Evolutionary conservation across 2,329 filamentous ascomycete species (phyloP), one percentile per base, ranked within the genome.

Genomic region (Fusarium compactum): DNA sequence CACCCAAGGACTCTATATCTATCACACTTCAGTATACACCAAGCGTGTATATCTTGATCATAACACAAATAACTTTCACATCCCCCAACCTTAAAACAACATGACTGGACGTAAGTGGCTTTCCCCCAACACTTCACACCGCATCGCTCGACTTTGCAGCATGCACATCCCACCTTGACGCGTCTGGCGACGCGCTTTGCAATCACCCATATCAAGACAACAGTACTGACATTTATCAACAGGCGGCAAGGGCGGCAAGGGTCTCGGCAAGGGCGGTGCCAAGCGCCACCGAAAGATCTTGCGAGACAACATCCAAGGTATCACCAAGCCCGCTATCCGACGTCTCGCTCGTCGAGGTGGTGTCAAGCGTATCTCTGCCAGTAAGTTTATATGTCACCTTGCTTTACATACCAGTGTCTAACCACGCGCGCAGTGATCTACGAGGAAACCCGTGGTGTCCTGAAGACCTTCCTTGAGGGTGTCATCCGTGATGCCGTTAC

Each of bases 281-380:
- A 98, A 98, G 92, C 95, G 95, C 85, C 95, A 98, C 87, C 91
- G 95, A 81, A 98, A 98, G 93, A 98, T 98, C 88, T 89, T 98
- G 84, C 94, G 95, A 86, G 95, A 97, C 92, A 98, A 97, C 92
- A 98, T 98, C 82, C 95, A 98, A 88, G 95, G 95, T 86, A 98
- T 98, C 82, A 98, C 95, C 81, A 98, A 98, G 92, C 95, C 95
- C 78, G 95, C 95, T 78, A 98, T 98, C 86, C 92, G 95, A 80
- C 95, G 95, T 96, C 94, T 98, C 82, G 95, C 95, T 75, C 95
- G 95, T 85, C 94, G 95, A 96, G 95, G 95, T 85, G 95, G 95
- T 95, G 95, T 98, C 89, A 98, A 98, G 93, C 95, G 95, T 97
- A 98, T 98, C 80, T 97, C 95, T 80, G 95, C 95, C 83, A 97